Percentiles rank a stretch among this genome's conserved stretches.
These are phyloP conservation scores for Vitis hybrid DNA, from an alignment of 177 flowering plant genomes.

Conservation along the genomic window DNA sequence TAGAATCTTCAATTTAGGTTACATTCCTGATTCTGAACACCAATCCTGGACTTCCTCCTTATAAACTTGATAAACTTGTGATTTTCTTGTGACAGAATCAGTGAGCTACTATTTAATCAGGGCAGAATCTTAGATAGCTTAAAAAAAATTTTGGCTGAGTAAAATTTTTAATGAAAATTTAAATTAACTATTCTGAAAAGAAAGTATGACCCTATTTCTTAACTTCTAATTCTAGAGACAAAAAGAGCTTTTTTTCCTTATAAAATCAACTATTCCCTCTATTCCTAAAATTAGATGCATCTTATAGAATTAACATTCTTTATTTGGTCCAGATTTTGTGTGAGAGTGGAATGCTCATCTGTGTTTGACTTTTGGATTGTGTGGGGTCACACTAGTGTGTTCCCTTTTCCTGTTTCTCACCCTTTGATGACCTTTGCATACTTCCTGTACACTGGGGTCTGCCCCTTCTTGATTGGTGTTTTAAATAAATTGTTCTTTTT, in stretches of 20 bases:
- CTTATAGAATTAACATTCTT: neutral
- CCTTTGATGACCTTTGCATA: too few relatives aligned
- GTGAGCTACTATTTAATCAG: neutral
- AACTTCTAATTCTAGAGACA: neutral
- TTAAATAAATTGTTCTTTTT: too few relatives aligned
- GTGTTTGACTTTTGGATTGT: too few relatives aligned
- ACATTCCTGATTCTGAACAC: neutral
- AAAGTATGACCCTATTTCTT: neutral
- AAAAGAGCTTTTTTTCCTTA: neutral
- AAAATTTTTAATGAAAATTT: neutral
- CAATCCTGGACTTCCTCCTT: neutral
- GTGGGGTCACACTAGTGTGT: too few relatives aligned
- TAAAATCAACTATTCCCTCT: neutral
- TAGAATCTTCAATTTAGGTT: neutral
- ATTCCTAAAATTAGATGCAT: neutral
- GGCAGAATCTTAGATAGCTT: neutral
- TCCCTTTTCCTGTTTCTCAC: too few relatives aligned
- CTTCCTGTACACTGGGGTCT: too few relatives aligned
- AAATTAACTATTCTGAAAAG: neutral
- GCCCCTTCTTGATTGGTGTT: too few relatives aligned
- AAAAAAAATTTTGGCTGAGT: neutral
- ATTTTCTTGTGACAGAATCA: neutral
- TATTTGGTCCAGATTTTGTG: too few relatives aligned
- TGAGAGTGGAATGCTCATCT: too few relatives aligned
- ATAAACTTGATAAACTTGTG: neutral